phyloP scores from a whole-genome alignment of 2,329 filamentous ascomycete genomes.

The Alternaria postmessia region DNA sequence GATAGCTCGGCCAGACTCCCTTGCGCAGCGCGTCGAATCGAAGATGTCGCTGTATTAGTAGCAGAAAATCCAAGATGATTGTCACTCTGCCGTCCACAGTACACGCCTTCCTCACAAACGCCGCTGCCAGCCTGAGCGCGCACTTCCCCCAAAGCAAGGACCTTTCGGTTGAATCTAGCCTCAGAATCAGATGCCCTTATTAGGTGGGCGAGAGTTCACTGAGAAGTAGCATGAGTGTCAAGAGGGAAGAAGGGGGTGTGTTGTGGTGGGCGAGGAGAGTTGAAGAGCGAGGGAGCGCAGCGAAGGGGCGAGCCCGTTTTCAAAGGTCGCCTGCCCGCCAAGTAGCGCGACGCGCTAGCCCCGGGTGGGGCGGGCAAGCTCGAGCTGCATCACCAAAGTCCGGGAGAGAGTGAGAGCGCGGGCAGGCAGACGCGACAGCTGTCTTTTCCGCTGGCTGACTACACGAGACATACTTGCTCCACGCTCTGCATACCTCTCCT shows the following conservation, averaged over 20 bases:
- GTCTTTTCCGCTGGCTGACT: conserved; percentile 19
- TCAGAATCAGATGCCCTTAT: conserved; percentile 51
- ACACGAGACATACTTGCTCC: neutral
- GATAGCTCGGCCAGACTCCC: conserved; percentile 29
- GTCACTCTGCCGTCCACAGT: conserved; percentile 44
- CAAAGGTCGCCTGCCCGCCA: conserved; percentile 31
- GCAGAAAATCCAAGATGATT: conserved; percentile 37
- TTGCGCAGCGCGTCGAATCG: conserved; percentile 33
- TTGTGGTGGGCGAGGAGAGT: conserved; percentile 32
- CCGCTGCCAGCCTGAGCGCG: conserved; percentile 43
- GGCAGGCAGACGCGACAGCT: conserved; percentile 30
- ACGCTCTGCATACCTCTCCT: neutral
- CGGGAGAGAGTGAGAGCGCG: conserved; percentile 11
- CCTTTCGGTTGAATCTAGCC: conserved; percentile 44
- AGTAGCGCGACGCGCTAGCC: conserved; percentile 31
- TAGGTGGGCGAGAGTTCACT: conserved; percentile 49
- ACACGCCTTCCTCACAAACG: conserved; percentile 40
- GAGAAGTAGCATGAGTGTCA: conserved; percentile 46
- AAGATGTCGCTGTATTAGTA: conserved; percentile 46
- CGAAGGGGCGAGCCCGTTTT: conserved; percentile 32
- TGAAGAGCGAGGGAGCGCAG: conserved; percentile 34
- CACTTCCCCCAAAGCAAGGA: conserved; percentile 44
- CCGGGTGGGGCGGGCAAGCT: conserved; percentile 23
- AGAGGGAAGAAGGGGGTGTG: conserved; percentile 41
- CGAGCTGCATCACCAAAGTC: conserved; percentile 19